Base-by-base conservation (phyloP, 139 green algal genomes). In the Chlorella sp. region DNA sequence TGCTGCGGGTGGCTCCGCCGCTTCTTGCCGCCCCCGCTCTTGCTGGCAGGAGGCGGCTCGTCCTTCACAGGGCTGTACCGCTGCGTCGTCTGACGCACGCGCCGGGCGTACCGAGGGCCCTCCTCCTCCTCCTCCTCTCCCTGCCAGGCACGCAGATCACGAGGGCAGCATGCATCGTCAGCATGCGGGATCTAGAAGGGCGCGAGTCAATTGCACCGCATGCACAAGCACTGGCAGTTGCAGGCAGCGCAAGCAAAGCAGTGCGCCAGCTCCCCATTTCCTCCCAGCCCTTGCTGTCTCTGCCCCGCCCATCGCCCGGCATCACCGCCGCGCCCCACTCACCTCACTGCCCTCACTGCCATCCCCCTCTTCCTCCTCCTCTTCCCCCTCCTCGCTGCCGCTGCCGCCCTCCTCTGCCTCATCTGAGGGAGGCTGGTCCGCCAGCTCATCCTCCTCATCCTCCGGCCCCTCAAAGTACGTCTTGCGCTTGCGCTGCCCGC, bases 31-130 rank as follows among this genome's bases (percentile, higher is more conserved):
- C 76, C 76, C 85, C 73, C 48, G 11, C 66, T 60, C 16, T 75
- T 26, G 76, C 78, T 64, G 57, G 40, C 77, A 82, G 40, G 61
- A 32, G 34, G 39, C 21, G 77, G 1, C 36, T 82, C 68, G 42
- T 94, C 88, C 71, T 76, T 80, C 22, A 61, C 40, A 1, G 91
- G 91, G 82, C 80, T 92, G 87, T 91, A 93, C n/a, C 88, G 91
- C 88, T 93, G 71, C 80, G 87, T 76, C 4, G 39, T 91, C 24
- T 57, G 73, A 3, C 91, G 82, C 60, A 68, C 36, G 30, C 91
- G 91, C 40, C 42, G 87, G 5, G 14, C 66, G n/a, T 93, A 93
- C 1, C 91, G 82, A 22, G 87, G 57, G 0, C 66, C 85, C 64
- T 76, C 78, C n/a, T 53, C 39, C 42, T 60, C 88, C 53, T 77